These are phyloP conservation scores for Eucalyptus paniculata DNA, from an alignment of 345 rosid genomes.

Conservation along the genomic window DNA sequence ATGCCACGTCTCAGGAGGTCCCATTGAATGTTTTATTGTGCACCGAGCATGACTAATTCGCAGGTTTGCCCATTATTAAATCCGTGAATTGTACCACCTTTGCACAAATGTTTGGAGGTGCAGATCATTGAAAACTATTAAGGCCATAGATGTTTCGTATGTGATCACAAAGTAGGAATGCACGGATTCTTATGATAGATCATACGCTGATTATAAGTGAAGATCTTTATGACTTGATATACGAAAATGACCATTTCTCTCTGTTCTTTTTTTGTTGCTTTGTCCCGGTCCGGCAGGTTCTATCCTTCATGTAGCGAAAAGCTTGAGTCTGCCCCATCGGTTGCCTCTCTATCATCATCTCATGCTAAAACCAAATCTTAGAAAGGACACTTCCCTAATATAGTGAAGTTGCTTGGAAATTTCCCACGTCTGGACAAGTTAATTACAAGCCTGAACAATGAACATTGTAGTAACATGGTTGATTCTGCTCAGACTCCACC, in stretches of 20 bases:
- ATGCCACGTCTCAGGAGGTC: background rate
- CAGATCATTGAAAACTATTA: background rate
- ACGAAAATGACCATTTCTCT: background rate
- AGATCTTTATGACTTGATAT: background rate
- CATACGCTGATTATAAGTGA: background rate
- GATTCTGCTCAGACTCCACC: background rate
- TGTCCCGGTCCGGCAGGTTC: background rate
- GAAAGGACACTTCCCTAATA: background rate
- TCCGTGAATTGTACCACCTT: background rate
- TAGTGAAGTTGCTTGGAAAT: background rate
- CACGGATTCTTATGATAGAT: too few species aligned
- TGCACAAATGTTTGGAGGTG: background rate
- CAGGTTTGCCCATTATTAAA: too few species aligned
- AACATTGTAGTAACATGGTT: background rate
- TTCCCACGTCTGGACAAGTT: background rate
- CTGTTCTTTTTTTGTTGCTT: too few species aligned
- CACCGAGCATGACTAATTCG: background rate
- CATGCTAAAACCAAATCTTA: background rate
- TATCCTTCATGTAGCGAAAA: background rate
- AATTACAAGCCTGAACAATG: background rate
- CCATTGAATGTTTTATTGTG: background rate
- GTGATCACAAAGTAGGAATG: background rate
- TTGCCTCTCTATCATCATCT: too few species aligned
- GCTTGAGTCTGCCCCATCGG: too few species aligned
- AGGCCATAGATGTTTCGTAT: too few species aligned